These are phyloP conservation scores for Diddensiella transvaalensis DNA, from an alignment of 805 yeast genomes.

Conservation along the genomic window DNA sequence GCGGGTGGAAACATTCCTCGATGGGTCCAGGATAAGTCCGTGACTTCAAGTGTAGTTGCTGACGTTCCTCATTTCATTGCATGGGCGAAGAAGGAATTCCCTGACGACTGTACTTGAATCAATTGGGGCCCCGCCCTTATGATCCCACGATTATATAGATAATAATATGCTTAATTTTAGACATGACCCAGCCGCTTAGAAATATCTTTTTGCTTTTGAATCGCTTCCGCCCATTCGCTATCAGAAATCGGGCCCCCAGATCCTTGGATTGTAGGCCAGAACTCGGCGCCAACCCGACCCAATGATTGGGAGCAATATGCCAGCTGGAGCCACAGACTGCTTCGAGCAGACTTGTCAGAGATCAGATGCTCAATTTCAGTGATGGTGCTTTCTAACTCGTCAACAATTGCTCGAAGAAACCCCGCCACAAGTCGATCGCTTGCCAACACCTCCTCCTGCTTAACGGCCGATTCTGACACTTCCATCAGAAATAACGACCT, in stretches of 20 bases:
- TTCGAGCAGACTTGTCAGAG: conserved; percentile 34
- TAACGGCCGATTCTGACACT: conserved; percentile 21
- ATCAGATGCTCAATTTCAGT: conserved; percentile 28
- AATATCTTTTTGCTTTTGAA: conserved; percentile 42
- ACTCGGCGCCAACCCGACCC: conserved; percentile 66
- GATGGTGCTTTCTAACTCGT: conserved; percentile 24
- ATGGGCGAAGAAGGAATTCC: conserved; percentile 27
- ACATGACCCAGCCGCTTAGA: conserved; percentile 17
- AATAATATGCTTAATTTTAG: not conserved
- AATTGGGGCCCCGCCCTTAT: too few species aligned
- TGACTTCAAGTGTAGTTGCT: conserved; percentile 33
- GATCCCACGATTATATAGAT: not conserved
- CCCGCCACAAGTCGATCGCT: conserved; percentile 26
- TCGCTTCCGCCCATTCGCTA: conserved; percentile 42
- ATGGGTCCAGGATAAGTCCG: conserved; percentile 35
- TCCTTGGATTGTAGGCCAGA: conserved; percentile 43
- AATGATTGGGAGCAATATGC: conserved; percentile 87
- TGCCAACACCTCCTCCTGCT: not conserved
- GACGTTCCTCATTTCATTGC: conserved; percentile 35
- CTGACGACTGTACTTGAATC: not conserved
- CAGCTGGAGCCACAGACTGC: conserved; percentile 74
- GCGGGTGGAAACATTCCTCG: conserved; percentile 39
- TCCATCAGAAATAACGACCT: conserved; percentile 55
- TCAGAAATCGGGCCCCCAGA: conserved; percentile 28
- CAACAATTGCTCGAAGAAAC: conserved; percentile 29